Evolutionary conservation across 2,329 filamentous ascomycete species (phyloP).

Genomic region (Sclerotinia subarctica): DNA sequence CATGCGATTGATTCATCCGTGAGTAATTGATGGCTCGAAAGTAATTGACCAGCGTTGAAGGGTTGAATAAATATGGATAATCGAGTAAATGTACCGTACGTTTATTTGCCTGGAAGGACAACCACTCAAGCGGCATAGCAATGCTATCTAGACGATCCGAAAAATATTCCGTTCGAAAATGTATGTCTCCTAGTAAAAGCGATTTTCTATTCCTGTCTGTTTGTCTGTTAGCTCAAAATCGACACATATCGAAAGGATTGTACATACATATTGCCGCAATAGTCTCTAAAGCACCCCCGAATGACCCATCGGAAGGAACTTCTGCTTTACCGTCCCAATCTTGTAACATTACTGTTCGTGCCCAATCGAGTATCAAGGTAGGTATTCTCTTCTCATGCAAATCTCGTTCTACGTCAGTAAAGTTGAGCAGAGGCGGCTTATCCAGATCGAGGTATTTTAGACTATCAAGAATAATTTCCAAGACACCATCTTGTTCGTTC

Average conservation of each 20-base stretch:
- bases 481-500: conserved; percentile 28
- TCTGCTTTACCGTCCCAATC: conserved; percentile 77
- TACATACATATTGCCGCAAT: conserved; percentile 67
- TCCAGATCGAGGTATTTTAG: conserved; percentile 43
- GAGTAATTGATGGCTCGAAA: conserved; percentile 88
- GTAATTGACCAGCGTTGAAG: conserved; percentile 70
- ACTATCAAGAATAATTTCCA: conserved; percentile 39
- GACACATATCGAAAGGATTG: background rate
- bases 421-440: conserved; percentile 42
- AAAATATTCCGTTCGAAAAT: conserved; percentile 74
- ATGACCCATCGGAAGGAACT: conserved; percentile 65
- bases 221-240: conserved; percentile 17
- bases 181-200: conserved; percentile 62
- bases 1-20: conserved; percentile 76
- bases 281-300: conserved; percentile 74
- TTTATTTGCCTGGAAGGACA: conserved; percentile 57
- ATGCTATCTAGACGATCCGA: conserved; percentile 72
- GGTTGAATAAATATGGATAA: conserved; percentile 75
- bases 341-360: conserved; percentile 68
- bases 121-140: conserved; percentile 71
- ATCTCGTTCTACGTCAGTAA: conserved; percentile 50
- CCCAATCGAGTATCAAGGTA: conserved; percentile 65
- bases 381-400: conserved; percentile 57
- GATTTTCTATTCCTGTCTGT: conserved; percentile 60
- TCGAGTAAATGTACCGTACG: conserved; percentile 72